Base-by-base conservation (phyloP, 2,329 filamentous ascomycete genomes). In the Juglanconis juglandina region DNA sequence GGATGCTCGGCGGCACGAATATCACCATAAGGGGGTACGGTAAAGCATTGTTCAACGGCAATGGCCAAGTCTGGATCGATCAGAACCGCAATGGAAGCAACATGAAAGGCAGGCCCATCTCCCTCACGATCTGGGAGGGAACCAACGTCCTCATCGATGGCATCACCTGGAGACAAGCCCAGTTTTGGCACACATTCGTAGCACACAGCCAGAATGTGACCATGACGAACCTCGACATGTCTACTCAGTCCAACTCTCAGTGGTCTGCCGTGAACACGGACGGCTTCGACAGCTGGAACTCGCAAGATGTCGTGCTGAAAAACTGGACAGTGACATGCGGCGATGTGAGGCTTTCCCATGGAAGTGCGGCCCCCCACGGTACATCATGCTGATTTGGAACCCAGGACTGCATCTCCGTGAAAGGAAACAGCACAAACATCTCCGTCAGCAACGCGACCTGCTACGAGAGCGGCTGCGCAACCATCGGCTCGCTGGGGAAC, bases 161-260 rank as follows among this genome's bases (percentile, higher is more conserved):
- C 0, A 75, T 76, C 51, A 73, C 71, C 3, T 76, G 79, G 72
- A 70, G 74, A 6, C 77, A 80, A 69, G 69, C 73, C 4, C 79
- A 82, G 62, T 82, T 82, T 66, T 82, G 80, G 80, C 78, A 77
- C 52, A 77, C 72, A 0, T 76, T 77, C 63, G 71, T 78, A 8
- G 77, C 77, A 17, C 71, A 81, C 60, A 78, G 75, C 47, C 71
- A 78, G 63, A 81, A 82, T 60, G 72, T 82, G 56, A 80, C 78
- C 10, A 78, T 82, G 73, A 80, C 77, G 9, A 82, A 82, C 61
- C 69, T 81, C n/a, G 78, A 79, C 56, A 80, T 82, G 74, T 79
- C 79, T 63, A 74, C 79, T 1, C 77, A 74, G 2, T 79, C 75
- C 39, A 73, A 73, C 56, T 76, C 75, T 34, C 71, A 75, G 58